Conservation (phyloP, 2,329 filamentous ascomycete species). For the Knufia fluminis region DNA sequence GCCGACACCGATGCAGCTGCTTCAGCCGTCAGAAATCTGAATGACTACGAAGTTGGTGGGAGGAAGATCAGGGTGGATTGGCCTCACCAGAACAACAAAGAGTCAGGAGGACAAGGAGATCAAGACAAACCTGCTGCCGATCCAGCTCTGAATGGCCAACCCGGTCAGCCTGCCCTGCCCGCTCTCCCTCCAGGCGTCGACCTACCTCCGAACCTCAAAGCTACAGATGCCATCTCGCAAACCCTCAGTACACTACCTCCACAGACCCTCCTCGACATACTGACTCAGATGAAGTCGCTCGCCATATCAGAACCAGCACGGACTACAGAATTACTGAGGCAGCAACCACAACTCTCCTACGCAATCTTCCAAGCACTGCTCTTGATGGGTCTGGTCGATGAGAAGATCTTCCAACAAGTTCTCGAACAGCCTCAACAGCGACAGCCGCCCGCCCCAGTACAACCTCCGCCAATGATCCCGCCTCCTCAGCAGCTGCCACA, state of each 20-base stretch:
- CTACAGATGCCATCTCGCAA: conserved; percentile 82
- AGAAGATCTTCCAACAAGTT: conserved; percentile 69
- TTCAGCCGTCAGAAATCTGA: conserved; percentile 87
- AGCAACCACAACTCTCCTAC: conserved; percentile 86
- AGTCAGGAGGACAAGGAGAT: conserved; percentile 47
- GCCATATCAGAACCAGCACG: conserved; percentile 72
- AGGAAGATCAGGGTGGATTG: conserved; percentile 92
- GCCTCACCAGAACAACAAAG: conserved; percentile 78
- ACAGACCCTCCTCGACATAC: conserved; percentile 81
- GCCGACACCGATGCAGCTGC: conserved; percentile 85
- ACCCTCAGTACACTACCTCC: conserved; percentile 81
- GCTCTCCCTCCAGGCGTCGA: conserved; percentile 78
- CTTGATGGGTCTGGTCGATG: conserved; percentile 85
- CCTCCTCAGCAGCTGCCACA: conserved; percentile 25
- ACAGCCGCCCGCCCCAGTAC: conserved; percentile 18
- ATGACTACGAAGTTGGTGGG: conserved; percentile 91
- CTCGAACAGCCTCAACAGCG: conserved; percentile 48
- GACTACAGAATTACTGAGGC: conserved; percentile 74
- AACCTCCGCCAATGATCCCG: conserved; percentile 29
- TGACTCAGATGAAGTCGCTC: conserved; percentile 87
- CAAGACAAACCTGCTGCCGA: conserved; percentile 29
- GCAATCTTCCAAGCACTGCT: conserved; percentile 91
- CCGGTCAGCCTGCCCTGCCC: conserved; percentile 44
- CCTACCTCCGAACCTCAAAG: conserved; percentile 70
- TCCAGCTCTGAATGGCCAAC: conserved; percentile 28